Percentiles rank a stretch among this genome's conserved stretches.
Evolutionary conservation across 164 flowering plant species (phyloP).

Genomic region (Annona squamosa): DNA sequence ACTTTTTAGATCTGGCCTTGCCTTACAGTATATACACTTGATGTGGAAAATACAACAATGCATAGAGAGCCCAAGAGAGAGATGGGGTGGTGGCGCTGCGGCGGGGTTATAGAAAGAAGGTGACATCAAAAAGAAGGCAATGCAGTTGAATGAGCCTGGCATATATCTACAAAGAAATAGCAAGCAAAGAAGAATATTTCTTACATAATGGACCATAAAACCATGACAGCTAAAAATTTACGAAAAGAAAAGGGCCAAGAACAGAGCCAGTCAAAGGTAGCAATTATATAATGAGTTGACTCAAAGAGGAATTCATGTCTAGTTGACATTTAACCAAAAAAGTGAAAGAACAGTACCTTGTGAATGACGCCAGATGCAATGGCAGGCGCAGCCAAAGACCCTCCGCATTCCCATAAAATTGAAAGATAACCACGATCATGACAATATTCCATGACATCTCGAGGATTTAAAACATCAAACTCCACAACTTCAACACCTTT

Average conservation of each 20-base stretch:
- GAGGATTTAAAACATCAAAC: conserved; percentile 80
- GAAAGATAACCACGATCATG: conserved; percentile 88
- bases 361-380: conserved; percentile 75
- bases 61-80: too few species aligned
- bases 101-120: too few species aligned
- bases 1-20: too few species aligned
- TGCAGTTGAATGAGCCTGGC: too few species aligned
- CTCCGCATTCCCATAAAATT: conserved; percentile 95
- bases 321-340: neutral
- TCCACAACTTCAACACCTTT: conserved; percentile 98
- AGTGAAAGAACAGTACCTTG: conserved; percentile 22
- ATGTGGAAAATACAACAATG: too few species aligned
- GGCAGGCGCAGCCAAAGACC: conserved; percentile 87
- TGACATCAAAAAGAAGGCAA: too few species aligned
- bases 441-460: conserved; percentile 83
- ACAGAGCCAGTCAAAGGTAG: neutral
- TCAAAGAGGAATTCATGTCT: neutral
- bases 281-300: neutral
- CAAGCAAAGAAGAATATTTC: neutral
- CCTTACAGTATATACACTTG: too few species aligned
- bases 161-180: neutral
- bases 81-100: too few species aligned
- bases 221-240: neutral
- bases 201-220: neutral
- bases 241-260: neutral